Base-by-base conservation (phyloP, 495 filamentous ascomycete species). In the Penicillium waksmanii region DNA sequence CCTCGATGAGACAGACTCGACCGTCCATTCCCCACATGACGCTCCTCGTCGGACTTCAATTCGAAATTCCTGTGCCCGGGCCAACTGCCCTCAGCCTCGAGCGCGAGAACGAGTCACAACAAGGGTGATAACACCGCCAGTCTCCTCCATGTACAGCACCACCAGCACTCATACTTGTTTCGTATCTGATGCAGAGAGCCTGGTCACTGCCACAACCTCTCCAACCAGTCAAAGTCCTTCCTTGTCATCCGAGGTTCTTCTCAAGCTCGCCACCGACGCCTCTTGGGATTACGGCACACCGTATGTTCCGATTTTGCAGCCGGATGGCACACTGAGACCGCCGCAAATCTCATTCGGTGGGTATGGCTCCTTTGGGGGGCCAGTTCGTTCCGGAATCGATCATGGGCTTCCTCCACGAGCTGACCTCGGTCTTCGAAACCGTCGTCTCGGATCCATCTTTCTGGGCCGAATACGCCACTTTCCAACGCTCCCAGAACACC, bases 361-460 rank as follows among this genome's bases (percentile, higher is more conserved):
- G 13, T 73, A 73, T 52, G 72, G 72, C 21, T 35, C 59, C 9
- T 75, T 66, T 44, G 72, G 72, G 72, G 50, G 72, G 72, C 60
- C 66, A 62, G 61, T 75, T 71, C 34, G 68, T 64, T 19, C 63
- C 68, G 48, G 72, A 75, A 66, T 66, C 69, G 6, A 69, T 73
- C 40, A 68, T 75, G 50, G 65, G 63, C 8, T 65, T 72, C 48
- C 62, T 75, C 2, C 56, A 64, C 52, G 65, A 71, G 55, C 68
- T 75, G 56, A 66, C 64, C 51, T 62, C 59, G 27, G 61, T 65
- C 42, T 75, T 75, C 44, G 68, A 73, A 57, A 55, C 55, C 46
- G 64, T 58, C 17, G 38, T 73, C 60, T 69, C 65, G 15, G 70
- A 73, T 40, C 66, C 69, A 10, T 56, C 61, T 1, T 74, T 74